Percentiles rank a stretch among this genome's conserved stretches.
These are phyloP conservation scores for Nemania sp. DNA, from an alignment of 2,329 filamentous ascomycete species.

Conservation along the genomic window DNA sequence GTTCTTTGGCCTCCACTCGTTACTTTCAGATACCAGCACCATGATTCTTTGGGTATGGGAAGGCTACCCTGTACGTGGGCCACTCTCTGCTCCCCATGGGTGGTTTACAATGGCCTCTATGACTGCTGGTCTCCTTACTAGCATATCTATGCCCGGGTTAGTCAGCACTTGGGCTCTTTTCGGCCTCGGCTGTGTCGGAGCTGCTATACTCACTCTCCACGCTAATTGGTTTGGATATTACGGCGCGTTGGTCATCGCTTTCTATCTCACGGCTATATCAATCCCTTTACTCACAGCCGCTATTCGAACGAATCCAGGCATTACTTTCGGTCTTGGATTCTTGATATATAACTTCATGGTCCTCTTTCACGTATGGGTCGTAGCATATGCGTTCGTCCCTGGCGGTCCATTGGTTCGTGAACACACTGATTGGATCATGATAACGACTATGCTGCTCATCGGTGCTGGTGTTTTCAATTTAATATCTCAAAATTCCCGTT, in stretches of 20 bases:
- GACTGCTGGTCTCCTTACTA: constrained; percentile 81
- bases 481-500: constrained; percentile 62
- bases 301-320: constrained; percentile 79
- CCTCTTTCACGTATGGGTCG: constrained; percentile 98
- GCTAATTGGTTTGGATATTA: constrained; percentile 91
- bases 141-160: constrained; percentile 78
- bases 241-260: constrained; percentile 79
- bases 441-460: constrained; percentile 83
- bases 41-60: constrained; percentile 99
- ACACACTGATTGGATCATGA: constrained; percentile 96
- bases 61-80: constrained; percentile 90
- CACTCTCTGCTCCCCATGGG: constrained; percentile 89
- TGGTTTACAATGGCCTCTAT: constrained; percentile 88
- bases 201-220: constrained; percentile 79
- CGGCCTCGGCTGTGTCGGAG: constrained; percentile 81
- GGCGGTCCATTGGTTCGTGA: constrained; percentile 93
- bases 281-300: constrained; percentile 81
- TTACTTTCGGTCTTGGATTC: constrained; percentile 89
- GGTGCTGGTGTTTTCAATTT: constrained; percentile 86
- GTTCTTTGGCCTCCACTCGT: constrained; percentile 89
- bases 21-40: constrained; percentile 96
- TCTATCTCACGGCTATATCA: constrained; percentile 85
- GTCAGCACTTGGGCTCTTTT: constrained; percentile 84
- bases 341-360: constrained; percentile 93
- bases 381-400: constrained; percentile 97